Evolutionary conservation across 164 flowering plant genomes (phyloP).

Genomic region (Dillenia turbinata): DNA sequence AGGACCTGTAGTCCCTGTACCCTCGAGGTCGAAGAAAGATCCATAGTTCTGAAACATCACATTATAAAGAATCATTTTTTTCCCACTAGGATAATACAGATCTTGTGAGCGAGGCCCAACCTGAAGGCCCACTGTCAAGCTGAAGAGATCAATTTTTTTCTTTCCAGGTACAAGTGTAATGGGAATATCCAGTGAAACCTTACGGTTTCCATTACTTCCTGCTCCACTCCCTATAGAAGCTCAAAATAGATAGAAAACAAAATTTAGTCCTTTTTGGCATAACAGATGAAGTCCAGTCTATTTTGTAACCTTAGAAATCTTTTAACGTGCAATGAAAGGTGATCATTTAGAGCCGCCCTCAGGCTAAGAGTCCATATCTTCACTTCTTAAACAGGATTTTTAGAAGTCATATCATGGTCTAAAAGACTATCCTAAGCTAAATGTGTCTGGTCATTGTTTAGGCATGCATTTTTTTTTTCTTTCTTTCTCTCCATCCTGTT

Average conservation of each 20-base stretch:
- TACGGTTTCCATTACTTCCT: slow-evolving; percentile 45
- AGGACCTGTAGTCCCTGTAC: slow-evolving; percentile 96
- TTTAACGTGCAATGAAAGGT: no score
- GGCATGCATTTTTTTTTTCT: no score
- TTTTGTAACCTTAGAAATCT: no score
- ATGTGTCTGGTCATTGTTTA: no score
- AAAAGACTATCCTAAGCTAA: no score
- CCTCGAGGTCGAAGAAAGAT: slow-evolving; percentile 63
- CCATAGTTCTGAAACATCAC: slow-evolving; percentile 75
- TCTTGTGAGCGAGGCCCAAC: slow-evolving; percentile 26
- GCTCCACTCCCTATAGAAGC: slow-evolving; percentile 56
- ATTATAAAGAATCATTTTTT: background rate
- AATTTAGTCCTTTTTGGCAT: background rate
- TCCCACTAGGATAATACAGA: background rate
- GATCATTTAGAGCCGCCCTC: no score
- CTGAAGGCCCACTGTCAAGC: slow-evolving; percentile 95
- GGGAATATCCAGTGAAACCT: slow-evolving; percentile 56
- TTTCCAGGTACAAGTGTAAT: slow-evolving; percentile 53
- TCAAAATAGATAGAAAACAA: slow-evolving; percentile 2
- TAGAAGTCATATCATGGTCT: no score
- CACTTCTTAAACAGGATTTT: no score
- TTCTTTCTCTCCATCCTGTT: no score
- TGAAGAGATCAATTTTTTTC: slow-evolving; percentile 78
- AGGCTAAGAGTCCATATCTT: no score
- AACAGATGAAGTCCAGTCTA: no score